These are phyloP conservation scores for Pleurozium schreberi DNA, from an alignment of 225 moss, liverwort and hornwort genomes.

Conservation along the genomic window DNA sequence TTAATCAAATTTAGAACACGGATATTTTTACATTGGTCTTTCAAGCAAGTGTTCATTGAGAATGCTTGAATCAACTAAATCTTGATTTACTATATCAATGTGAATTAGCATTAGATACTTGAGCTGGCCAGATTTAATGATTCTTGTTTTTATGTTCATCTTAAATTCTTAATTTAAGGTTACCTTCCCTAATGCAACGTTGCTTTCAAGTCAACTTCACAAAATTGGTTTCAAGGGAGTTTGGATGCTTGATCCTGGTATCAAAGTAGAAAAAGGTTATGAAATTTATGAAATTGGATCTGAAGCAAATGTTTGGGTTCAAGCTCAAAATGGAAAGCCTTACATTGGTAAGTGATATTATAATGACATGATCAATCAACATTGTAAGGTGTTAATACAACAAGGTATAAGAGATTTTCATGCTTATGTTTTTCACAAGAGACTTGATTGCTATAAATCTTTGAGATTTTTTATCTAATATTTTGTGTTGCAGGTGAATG, in stretches of 20 bases:
- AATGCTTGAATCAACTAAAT: background rate
- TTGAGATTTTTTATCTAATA: background rate
- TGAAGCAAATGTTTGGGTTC: constrained; percentile 51
- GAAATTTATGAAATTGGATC: constrained; percentile 45
- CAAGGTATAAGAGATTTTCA: background rate
- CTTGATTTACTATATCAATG: background rate
- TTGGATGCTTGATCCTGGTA: constrained; percentile 92
- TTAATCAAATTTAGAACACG: background rate
- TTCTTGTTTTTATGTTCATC: background rate
- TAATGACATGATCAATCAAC: background rate
- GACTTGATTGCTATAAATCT: background rate
- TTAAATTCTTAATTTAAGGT: constrained; percentile 22
- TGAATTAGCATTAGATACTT: background rate
- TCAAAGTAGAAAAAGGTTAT: constrained; percentile 76
- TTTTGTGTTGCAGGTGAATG: constrained; percentile 42
- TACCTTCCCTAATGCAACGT: constrained; percentile 41
- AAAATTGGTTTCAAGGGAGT: constrained; percentile 68
- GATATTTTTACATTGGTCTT: background rate
- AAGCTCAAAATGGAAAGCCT: constrained; percentile 35
- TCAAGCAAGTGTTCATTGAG: background rate
- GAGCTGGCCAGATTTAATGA: background rate
- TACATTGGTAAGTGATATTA: constrained; percentile 33
- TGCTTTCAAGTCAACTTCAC: constrained; percentile 45
- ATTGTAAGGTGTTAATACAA: background rate
- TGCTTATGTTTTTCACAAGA: background rate